Evolutionary conservation across 768 basidiomycete species (phyloP).

Genomic region (Lentinula sp.): DNA sequence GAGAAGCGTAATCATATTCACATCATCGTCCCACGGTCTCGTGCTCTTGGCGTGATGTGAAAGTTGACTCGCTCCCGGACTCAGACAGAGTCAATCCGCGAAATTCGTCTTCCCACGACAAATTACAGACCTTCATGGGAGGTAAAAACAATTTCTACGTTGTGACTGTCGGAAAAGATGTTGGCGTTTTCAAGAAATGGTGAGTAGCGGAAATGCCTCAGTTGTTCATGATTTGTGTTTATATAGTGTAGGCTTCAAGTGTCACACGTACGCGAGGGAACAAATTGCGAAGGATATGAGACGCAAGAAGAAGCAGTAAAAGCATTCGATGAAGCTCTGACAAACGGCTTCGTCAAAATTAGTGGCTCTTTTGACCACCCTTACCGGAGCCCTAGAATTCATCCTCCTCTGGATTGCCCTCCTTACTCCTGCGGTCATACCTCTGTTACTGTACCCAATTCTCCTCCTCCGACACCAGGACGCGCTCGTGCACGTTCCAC

Average conservation of each 20-base stretch:
- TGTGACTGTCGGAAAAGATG: conserved; percentile 19
- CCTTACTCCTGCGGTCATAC: background rate
- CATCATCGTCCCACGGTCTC: background rate
- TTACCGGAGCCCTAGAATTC: background rate
- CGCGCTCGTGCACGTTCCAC: background rate
- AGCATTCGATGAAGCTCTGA: conserved; percentile 16
- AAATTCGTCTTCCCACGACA: background rate
- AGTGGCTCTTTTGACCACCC: background rate
- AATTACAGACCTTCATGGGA: conserved; percentile 4
- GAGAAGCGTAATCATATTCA: too few relatives aligned
- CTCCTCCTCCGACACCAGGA: background rate
- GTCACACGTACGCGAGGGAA: conserved; percentile 31
- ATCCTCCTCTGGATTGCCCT: background rate
- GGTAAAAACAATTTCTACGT: conserved; percentile 16
- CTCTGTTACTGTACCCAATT: background rate
- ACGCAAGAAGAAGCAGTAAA: conserved; percentile 34
- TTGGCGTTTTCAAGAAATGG: conserved; percentile 18
- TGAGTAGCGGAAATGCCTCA: background rate
- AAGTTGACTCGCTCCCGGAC: conserved; percentile 4
- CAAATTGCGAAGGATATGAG: conserved; percentile 36
- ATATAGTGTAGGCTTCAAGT: conserved; percentile 36
- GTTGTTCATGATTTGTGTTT: background rate
- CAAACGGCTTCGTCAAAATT: conserved; percentile 1
- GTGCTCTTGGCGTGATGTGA: background rate
- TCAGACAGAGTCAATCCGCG: background rate